These are phyloP conservation scores for Verticillium nonalfalfae DNA, from an alignment of 2,329 filamentous ascomycete species.

Conservation along the genomic window DNA sequence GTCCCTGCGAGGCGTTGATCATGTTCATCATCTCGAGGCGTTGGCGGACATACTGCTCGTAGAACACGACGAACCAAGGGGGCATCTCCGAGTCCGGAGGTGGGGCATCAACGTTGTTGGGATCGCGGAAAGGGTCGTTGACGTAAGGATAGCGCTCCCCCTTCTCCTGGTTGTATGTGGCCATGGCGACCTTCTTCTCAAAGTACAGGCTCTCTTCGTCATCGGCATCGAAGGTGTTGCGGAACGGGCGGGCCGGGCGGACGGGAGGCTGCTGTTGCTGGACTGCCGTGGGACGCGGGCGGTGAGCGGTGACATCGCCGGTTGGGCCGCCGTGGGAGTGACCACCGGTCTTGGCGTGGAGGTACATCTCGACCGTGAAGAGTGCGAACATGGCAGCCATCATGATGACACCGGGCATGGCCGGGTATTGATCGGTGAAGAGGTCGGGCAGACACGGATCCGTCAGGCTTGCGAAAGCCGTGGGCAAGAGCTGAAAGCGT, in stretches of 20 bases:
- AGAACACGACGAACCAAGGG: conserved; percentile 56
- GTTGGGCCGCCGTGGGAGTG: conserved; percentile 53
- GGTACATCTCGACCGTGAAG: conserved; percentile 57
- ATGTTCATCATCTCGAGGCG: conserved; percentile 51
- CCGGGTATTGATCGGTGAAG: conserved; percentile 53
- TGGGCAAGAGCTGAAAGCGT: conserved; percentile 43
- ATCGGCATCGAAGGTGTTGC: conserved; percentile 14
- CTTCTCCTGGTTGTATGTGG: conserved; percentile 28
- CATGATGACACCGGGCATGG: conserved; percentile 60
- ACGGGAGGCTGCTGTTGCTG: not conserved
- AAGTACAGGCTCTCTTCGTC: conserved; percentile 17
- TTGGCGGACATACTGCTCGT: conserved; percentile 56
- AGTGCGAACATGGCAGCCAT: conserved; percentile 55
- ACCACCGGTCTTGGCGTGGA: conserved; percentile 52
- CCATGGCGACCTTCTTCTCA: conserved; percentile 34
- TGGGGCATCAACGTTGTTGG: conserved; percentile 20
- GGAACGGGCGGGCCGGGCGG: not conserved
- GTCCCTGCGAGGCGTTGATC: conserved; percentile 29
- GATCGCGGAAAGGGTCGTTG: conserved; percentile 16
- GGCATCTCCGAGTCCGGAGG: conserved; percentile 42
- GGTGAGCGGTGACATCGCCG: conserved; percentile 20
- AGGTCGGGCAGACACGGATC: conserved; percentile 52
- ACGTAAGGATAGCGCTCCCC: conserved; percentile 11
- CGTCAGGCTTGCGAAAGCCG: conserved; percentile 46
- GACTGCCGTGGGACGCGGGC: not conserved